Percentiles rank a stretch among this genome's conserved stretches.
Evolutionary conservation across 345 rosid genomes (phyloP).

Genomic region (Jatropha curcas): DNA sequence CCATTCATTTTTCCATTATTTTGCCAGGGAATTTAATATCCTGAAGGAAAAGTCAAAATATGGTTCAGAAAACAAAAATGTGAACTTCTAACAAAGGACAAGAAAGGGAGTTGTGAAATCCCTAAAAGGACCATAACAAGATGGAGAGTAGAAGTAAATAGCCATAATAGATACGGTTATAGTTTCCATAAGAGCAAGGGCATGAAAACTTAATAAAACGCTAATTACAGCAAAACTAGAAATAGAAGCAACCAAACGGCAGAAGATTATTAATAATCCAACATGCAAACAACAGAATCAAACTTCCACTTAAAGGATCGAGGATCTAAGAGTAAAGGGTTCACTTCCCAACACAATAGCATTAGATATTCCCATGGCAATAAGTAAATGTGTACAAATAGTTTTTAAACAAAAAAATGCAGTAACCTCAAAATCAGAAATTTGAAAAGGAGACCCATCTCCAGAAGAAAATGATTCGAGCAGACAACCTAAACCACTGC

Average conservation of each 20-base stretch:
- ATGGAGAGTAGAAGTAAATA: not conserved
- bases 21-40: slow-evolving; percentile 37
- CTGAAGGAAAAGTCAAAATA: slow-evolving; percentile 34
- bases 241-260: not conserved
- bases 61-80: not conserved
- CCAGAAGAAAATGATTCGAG: slow-evolving; percentile 30
- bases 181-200: not conserved
- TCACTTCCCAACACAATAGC: not conserved
- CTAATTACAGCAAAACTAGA: not conserved
- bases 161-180: not conserved
- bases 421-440: slow-evolving; percentile 28
- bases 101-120: not conserved
- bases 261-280: not conserved
- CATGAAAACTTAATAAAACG: not conserved
- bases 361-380: no score
- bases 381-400: no score
- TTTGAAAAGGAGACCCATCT: slow-evolving; percentile 21
- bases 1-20: slow-evolving; percentile 46
- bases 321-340: not conserved
- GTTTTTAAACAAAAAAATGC: not conserved
- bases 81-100: not conserved
- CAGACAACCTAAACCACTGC: slow-evolving; percentile 5
- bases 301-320: not conserved
- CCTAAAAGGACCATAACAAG: not conserved
- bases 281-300: not conserved